Percentiles rank a stretch among this genome's conserved stretches.
These are phyloP conservation scores for Pleurotus djamor DNA, from an alignment of 768 basidiomycete species.

Conservation along the genomic window DNA sequence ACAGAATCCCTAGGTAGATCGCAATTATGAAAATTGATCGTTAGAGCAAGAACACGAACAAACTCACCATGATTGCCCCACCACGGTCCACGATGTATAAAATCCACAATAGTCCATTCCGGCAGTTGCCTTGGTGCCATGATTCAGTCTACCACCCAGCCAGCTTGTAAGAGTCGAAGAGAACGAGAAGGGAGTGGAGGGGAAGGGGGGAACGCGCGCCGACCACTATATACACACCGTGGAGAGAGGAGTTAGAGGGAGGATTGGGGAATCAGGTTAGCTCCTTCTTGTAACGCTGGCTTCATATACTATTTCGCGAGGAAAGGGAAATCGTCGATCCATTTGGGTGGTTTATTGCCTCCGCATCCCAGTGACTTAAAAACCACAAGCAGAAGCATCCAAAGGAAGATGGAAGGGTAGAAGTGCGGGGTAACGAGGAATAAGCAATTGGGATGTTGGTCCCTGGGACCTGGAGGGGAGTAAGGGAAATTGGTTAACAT, in stretches of 20 bases:
- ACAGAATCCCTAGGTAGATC: constrained; percentile 43
- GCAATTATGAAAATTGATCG: not conserved
- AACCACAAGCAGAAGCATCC: constrained; percentile 2
- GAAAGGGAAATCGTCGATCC: not conserved
- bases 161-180: not conserved
- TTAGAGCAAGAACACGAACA: not conserved
- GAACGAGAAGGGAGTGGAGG: not conserved
- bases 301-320: constrained; percentile 5
- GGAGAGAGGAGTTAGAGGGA: not conserved
- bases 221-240: not conserved
- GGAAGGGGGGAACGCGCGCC: not conserved
- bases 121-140: constrained; percentile 27
- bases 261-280: constrained; percentile 2
- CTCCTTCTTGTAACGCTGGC: constrained; percentile 7
- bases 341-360: not conserved
- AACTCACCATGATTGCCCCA: constrained; percentile 57
- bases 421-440: constrained; percentile 9
- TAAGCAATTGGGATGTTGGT: constrained; percentile 7
- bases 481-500: constrained; percentile 1
- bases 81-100: constrained; percentile 59
- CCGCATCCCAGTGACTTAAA: constrained; percentile 6
- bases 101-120: constrained; percentile 56
- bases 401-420: constrained; percentile 4
- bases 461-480: not conserved
- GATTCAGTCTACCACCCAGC: not conserved